These are phyloP conservation scores for Phytophthora sp. DNA, from an alignment of 352 stramenopile species.

Conservation along the genomic window DNA sequence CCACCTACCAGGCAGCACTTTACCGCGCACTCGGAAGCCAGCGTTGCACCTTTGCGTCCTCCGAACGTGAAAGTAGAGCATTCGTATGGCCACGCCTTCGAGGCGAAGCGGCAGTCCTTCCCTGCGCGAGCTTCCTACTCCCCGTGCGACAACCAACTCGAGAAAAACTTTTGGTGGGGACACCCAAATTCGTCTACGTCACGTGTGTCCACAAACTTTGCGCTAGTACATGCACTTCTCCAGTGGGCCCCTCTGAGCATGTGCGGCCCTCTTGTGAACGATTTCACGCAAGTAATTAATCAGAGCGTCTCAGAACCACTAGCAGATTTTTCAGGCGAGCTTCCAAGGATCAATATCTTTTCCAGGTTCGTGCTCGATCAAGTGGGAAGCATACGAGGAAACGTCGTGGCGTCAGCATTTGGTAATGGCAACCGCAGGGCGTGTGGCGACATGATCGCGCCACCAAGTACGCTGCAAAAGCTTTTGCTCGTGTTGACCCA, in stretches of 20 bases:
- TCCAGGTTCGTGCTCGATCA: slow-evolving; percentile 43
- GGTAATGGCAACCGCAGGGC: not conserved
- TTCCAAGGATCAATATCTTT: slow-evolving; percentile 44
- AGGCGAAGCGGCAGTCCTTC: not conserved
- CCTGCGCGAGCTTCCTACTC: not conserved
- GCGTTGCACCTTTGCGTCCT: too few species aligned
- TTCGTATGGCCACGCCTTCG: too few species aligned
- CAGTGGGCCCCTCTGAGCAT: slow-evolving; percentile 45
- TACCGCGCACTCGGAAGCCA: too few species aligned
- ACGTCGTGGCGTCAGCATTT: not conserved
- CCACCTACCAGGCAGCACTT: too few species aligned
- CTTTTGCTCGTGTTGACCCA: slow-evolving; percentile 40
- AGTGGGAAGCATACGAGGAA: not conserved
- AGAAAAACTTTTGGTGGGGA: not conserved
- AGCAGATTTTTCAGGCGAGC: slow-evolving; percentile 1
- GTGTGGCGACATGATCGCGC: not conserved
- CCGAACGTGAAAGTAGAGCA: too few species aligned
- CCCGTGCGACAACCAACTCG: not conserved
- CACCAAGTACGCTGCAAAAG: slow-evolving; percentile 38
- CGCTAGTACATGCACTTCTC: slow-evolving; percentile 45
- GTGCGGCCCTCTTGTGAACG: slow-evolving; percentile 45
- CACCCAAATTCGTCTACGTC: slow-evolving; percentile 11
- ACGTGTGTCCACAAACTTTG: slow-evolving; percentile 52
- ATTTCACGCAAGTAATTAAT: slow-evolving; percentile 44
- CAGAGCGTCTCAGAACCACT: slow-evolving; percentile 34